Evolutionary conservation across 2,329 filamentous ascomycete genomes (phyloP), one percentile per base, ranked within the genome.

Genomic region (Penicillium expansum): DNA sequence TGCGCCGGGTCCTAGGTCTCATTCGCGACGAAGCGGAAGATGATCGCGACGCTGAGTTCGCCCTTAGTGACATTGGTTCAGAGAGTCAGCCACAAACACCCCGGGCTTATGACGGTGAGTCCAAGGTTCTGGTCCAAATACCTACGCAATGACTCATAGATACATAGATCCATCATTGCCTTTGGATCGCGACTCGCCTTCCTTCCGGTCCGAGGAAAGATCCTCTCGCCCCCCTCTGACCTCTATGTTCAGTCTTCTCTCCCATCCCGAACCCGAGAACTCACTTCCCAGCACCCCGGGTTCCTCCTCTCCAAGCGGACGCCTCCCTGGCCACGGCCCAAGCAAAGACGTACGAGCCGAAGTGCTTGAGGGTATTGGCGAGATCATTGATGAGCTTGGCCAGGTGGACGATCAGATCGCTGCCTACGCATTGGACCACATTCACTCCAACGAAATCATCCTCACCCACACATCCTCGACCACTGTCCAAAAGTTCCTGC

Each of bases 401-500:
- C 89, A 93, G 70, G 92, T 92, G 8, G 94, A 97, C 71, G 91
- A 96, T 69, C 92, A 96, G 74, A 95, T 99, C 66, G 90, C 93
- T 2, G 86, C 86, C 22, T 89, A 92, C 62, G 90, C 92, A 2
- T 88, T 96, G 61, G 90, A 95, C 47, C 90, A 97, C 74, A 96
- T 99, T 62, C 91, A 96, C 71, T 90, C 91, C 1, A 92, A 93
- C 70, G 93, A 99, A 74, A 89, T 92, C 66, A 90, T 99, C 61
- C 84, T 99, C 60, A 92, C 92, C 9, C 88, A 96, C 72, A 90
- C 90, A 43, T 91, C 92, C 1, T 93, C 91, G 0, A 83, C 85
- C 33, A 96, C 91, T 0, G 90, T 97, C 7, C 91, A 97, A 71
- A 89, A 88, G 55, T 97, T 99, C 69, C 82, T 99, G 27, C 81